Percentiles rank a stretch among this genome's conserved stretches.
phyloP scores from a whole-genome alignment of 352 stramenopile genomes.

The Phytopythium montanum region DNA sequence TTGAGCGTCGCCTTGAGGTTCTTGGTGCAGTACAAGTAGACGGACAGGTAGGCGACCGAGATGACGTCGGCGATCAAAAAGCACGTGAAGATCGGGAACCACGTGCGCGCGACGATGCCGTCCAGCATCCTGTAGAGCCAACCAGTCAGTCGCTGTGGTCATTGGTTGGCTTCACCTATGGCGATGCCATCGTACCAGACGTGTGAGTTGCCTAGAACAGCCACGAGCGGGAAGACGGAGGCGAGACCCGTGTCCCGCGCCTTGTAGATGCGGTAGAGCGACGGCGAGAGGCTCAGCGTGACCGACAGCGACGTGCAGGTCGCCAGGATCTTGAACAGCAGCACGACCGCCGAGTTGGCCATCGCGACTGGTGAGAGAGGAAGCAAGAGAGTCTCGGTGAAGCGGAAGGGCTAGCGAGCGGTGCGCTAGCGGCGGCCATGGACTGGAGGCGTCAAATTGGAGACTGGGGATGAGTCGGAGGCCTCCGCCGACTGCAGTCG shows the following conservation, averaged over 20 bases:
- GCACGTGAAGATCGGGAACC: slow-evolving; percentile 38
- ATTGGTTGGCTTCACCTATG: not conserved
- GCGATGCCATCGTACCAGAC: slow-evolving; percentile 16
- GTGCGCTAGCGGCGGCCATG: not conserved
- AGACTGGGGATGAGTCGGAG: not conserved
- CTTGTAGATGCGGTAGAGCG: slow-evolving; percentile 33
- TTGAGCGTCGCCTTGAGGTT: slow-evolving; percentile 23
- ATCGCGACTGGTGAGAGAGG: slow-evolving; percentile 3
- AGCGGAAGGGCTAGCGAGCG: not conserved
- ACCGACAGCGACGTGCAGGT: slow-evolving; percentile 25
- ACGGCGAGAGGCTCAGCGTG: slow-evolving; percentile 30
- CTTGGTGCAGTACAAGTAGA: slow-evolving; percentile 22
- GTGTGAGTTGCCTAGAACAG: slow-evolving; percentile 26
- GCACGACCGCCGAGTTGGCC: slow-evolving; percentile 25
- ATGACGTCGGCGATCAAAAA: slow-evolving; percentile 25
- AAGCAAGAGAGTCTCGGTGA: not conserved
- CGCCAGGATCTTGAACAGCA: slow-evolving; percentile 26
- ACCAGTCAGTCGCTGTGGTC: not conserved
- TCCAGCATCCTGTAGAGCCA: slow-evolving; percentile 22
- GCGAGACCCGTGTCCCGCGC: slow-evolving; percentile 26
- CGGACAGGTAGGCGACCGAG: slow-evolving; percentile 18
- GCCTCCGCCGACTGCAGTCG: not conserved
- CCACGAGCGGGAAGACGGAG: slow-evolving; percentile 32
- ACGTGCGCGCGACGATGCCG: slow-evolving; percentile 23
- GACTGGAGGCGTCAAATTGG: not conserved